Evolutionary conservation across 305 asterid species (phyloP), one percentile per base, ranked within the genome.

Genomic region (Fraxinus platypoda): DNA sequence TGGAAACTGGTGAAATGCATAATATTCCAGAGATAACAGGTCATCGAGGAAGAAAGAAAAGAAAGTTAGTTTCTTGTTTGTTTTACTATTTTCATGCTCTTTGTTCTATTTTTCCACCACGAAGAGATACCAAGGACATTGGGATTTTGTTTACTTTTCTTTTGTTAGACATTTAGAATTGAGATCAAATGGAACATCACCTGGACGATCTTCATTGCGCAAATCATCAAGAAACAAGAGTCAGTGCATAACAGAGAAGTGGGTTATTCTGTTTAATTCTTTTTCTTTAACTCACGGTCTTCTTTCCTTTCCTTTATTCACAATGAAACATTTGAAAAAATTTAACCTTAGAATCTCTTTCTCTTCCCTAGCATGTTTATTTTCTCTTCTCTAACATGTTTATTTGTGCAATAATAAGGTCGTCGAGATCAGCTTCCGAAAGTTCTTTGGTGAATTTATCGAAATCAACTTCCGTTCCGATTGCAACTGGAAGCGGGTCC

Each of bases 11-110:
- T 77, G 89, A 85, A 75, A 82, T 81, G 68, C 85, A 81, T 74
- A 38, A 59, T 80, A 81, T 80, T 43, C 86, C 86, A 19, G 81
- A 59, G 66, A 84, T 66, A 82, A 86, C 82, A 83, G 86, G 95
- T 74, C 86, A 87, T 49, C 87, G 83, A 41, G 92, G 91, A 77
- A 86, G 89, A 87, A 94, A 86, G 86, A 92, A 93, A 88, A 91
- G 91, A 83, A 91, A 91, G 99, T 96, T 46, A 15, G 98, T 88
- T 84, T 85, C 82, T 75, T 82, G 41, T 77, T 84, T 57, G 34
- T 75, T 82, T 85, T 81, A 49, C 59, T 81, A 26, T 76, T 66
- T 66, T 84, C 68, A 19, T 74, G 78, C 76, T 81, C 34, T 37
- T 68, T 62, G 31, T 41, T 74, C 79, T 72, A 74, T 76, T 81